A percentile compares a stretch with the other conserved stretches of the same genome.
These are phyloP conservation scores for Aaosphaeria arxii DNA, from an alignment of 2,329 filamentous ascomycete genomes.

Conservation along the genomic window DNA sequence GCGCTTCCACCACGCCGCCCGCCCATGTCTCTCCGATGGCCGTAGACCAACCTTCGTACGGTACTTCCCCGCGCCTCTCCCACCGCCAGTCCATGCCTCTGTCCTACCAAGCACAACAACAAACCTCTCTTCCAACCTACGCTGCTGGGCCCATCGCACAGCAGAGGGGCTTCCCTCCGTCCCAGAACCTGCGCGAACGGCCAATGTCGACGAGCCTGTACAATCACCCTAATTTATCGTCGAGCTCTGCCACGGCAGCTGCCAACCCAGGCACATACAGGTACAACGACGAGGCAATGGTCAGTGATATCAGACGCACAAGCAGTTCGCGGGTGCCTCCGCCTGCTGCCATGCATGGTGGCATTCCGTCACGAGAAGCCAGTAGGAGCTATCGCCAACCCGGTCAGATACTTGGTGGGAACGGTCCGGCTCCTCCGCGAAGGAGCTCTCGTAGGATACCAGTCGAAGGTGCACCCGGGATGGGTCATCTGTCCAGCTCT, in stretches of 20 bases:
- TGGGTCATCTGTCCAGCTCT: slow-evolving; percentile 25
- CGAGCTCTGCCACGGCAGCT: slow-evolving; percentile 40
- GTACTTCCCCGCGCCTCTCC: slow-evolving; percentile 33
- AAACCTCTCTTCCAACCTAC: slow-evolving; percentile 30
- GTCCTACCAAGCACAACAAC: slow-evolving; percentile 40
- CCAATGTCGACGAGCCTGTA: slow-evolving; percentile 48
- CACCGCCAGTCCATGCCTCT: slow-evolving; percentile 45
- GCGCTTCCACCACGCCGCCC: slow-evolving; percentile 13
- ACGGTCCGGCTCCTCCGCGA: slow-evolving; percentile 68
- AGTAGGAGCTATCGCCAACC: slow-evolving; percentile 67
- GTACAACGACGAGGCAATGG: slow-evolving; percentile 45
- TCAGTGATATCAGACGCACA: slow-evolving; percentile 44
- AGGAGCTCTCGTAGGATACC: slow-evolving; percentile 72
- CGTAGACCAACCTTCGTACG: slow-evolving; percentile 20
- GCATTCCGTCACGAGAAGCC: slow-evolving; percentile 64
- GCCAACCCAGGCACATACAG: slow-evolving; percentile 42
- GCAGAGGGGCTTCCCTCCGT: slow-evolving; percentile 24
- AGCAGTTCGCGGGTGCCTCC: slow-evolving; percentile 61
- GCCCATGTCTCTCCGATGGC: slow-evolving; percentile 22
- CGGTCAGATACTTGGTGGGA: slow-evolving; percentile 52
- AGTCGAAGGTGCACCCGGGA: slow-evolving; percentile 40
- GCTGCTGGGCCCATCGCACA: slow-evolving; percentile 20
- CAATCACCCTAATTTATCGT: slow-evolving; percentile 47
- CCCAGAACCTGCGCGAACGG: slow-evolving; percentile 32
- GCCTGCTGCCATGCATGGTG: slow-evolving; percentile 57